Base-by-base conservation (phyloP, 306 rosid genomes). In the Cercis canadensis region DNA sequence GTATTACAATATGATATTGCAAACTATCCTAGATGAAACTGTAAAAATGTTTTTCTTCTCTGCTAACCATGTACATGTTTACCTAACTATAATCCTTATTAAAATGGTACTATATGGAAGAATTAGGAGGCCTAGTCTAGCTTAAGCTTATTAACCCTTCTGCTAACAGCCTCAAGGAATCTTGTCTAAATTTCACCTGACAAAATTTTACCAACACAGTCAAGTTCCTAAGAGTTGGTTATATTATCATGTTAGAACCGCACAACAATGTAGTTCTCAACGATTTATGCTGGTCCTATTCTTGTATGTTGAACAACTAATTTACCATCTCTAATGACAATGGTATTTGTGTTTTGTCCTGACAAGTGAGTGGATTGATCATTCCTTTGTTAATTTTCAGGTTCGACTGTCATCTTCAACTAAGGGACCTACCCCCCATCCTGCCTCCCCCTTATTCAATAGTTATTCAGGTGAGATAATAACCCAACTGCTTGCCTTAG, bases 401-500 rank as follows among this genome's bases (percentile, higher is more conserved):
- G 86, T 90, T 68, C 89, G 90, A 58, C 15, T 85, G 62, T 86
- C 89, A 7, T 69, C 64, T 58, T 78, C 96, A n/a, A 36, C 5
- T 19, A 36, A 32, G 33, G 83, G 90, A 44, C 70, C 62, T 54
- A 72, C 72, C 21, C 21, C 84, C 88, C 32, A 80, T 78, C 71
- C 74, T 90, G 84, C 98, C 98, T 34, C 96, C 96, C 8, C 76
- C 88, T 13, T 90, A 86, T 70, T 94, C 98, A 54, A 83, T 81
- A 72, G 94, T 89, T 74, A 84, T 90, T 73, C 98, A 90, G 95
- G 98, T 89, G 69, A 47, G 86, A 72, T 37, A 60, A 69, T 76
- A 41, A 53, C 54, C 63, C 19, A 59, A 68, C 53, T 67, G 56
- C 49, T 65, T 59, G 68, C 62, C 11, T 31, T 33, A 9, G 59